Base-by-base conservation (phyloP, 108 stramenopile genomes). In the Conticribra weissflogii region DNA sequence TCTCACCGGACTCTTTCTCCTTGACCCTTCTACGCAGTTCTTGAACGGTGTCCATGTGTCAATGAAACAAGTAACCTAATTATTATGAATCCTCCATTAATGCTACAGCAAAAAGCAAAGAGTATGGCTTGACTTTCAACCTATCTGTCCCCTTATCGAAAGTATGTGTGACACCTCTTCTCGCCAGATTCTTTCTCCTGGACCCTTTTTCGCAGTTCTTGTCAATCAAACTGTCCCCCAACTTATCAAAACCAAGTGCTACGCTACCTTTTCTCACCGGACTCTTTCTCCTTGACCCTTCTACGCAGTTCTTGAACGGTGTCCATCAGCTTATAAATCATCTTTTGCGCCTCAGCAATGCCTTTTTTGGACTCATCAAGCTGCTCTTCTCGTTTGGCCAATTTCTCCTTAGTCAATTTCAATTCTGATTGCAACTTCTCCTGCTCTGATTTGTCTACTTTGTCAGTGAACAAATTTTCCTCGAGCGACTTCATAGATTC, bases 291-390 rank as follows among this genome's bases (percentile, higher is more conserved):
- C 32, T 31, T 70, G 1, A 23, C 44, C 51, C 53, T 66, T 31
- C 25, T 55, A 1, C 77, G 64, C 29, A 71, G 34, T 36, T 71
- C 70, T 48, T 71, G 48, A 1, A 78, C 65, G 30, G 77, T 78
- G 9, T 66, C 59, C 53, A 78, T 71, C 5, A 78, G 63, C 61
- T 58, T 64, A 46, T 69, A 62, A 30, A 78, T 78, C 77, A 78
- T 78, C 44, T 78, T 78, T 49, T 78, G 69, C 1, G 77, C 77
- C 46, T 78, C 70, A 4, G 77, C 70, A 25, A 78, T 58, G 21
- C 69, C 54, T 21, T 60, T 66, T 32, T 56, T 71, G 3, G 77
- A 78, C 15, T 71, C 64, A 3, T 22, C 59, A 27, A 78, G 49
- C 33, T 78, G 70, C 46, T 66, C 70, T 27, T 71, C 65, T 60